Base-by-base conservation (phyloP, 2,329 filamentous ascomycete genomes). In the Phaeosphaeriaceae sp. region DNA sequence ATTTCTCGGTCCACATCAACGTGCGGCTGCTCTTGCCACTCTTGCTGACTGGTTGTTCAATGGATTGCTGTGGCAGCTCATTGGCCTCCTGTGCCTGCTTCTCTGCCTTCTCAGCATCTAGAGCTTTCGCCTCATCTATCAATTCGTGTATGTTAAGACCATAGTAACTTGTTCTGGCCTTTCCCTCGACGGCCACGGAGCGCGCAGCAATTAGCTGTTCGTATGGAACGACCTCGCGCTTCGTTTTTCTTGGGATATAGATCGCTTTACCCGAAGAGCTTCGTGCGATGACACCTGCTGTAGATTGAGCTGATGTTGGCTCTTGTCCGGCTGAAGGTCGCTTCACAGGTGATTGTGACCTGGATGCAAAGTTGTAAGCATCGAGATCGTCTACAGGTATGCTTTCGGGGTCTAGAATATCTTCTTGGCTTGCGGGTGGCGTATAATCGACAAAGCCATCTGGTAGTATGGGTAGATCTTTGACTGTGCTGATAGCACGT, bases 1-100 rank as follows among this genome's bases (percentile, higher is more conserved):
- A 99, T 71, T 99, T 99, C 70, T 99, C 94, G 0, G 93, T 96
- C 94, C 94, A 99, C 68, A 99, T 78, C 26, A 90, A 72, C 0
- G 84, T 82, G 54, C 65, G 71, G 16, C 54, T 66, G 13, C 56
- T 61, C 52, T 73, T 76, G 6, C 55, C 60, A 28, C 20, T 40
- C 26, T 62, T 67, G 13, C 47, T 32, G 6, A 42, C 30, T 8
- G 61, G 46, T 3, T 68, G 58, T 55, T 82, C 79, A 4, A 78
- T 60, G 0, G 77, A 75, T 39, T 28, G 67, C 61, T 59, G 56
- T 13, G 68, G 65, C 11, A 61, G 49, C 6, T 73, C 61, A 1
- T 60, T 42, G 9, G 70, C 42, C 2, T 42, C 40, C 32, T 65
- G 38, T 17, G 58, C 52, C 34, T 39, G 54, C 2, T 40, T 74